Evolutionary conservation across 1,284 basidiomycete genomes (phyloP), one percentile per base, ranked within the genome.

Genomic region (Rugosomyces carneus): DNA sequence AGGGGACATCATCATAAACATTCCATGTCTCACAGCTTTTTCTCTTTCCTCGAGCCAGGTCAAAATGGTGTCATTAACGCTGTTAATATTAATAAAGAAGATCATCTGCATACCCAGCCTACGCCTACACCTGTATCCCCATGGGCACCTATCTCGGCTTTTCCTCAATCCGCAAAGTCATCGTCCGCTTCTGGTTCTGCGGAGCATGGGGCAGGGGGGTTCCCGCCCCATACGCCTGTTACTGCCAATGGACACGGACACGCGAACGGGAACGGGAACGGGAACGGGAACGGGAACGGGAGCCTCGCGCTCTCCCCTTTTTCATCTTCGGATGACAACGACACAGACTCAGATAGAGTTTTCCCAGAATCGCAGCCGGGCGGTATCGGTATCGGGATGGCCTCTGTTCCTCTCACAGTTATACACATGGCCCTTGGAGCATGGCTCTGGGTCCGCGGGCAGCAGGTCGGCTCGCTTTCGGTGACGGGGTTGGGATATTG

Each of bases 1-100:
- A n/a, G n/a, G n/a, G 89, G 89, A 0, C 91, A 93, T 59, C 91
- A 93, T 64, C 93, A 96, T 60, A 89, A 92, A 60, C 93, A 95
- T 64, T 96, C 92, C 0, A 65, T 94, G 19, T 95, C 92, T 0
- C 93, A 95, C 65, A 93, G 90, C 60, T 93, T 95, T 67, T 95
- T 95, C 69, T 86, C 86, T 0, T 91, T 90, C 58, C 77, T 90
- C 49, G 84, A 89, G 53, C 84, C 84, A 13, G 73, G 71, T 2
- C 52, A 55, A 36, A 56, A 46, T 39, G 42, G 53, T 42, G 36
- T 24, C 4, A 15, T 37, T 39, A 27, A 52, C 5, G 24, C 24
- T 5, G n/a, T n/a, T n/a, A n/a, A n/a, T n/a, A n/a, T n/a, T n/a
- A n/a, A n/a, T n/a, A 26, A 10, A 26, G 5, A 26, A 31, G 29